Evolutionary conservation across 371 early-diverging fungal genomes (phyloP), one percentile per base, ranked within the genome.

Genomic region (Apophysomyces elegans): DNA sequence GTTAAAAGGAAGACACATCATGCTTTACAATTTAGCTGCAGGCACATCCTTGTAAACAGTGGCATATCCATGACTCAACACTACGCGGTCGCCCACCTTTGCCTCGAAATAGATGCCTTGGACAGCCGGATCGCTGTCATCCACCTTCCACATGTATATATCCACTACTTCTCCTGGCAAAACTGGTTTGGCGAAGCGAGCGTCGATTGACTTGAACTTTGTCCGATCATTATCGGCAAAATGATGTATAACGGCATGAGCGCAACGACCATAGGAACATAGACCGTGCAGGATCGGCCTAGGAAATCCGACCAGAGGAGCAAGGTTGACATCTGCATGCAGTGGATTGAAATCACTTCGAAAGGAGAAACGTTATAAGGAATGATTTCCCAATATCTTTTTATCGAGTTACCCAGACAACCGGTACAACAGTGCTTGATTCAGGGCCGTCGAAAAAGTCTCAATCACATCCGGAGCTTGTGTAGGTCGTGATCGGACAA

Each of bases 101-200:
- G 84, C 79, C 59, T 74, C 79, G 65, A 86, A 89, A 43, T 83
- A 75, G 54, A 88, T 67, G 32, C 75, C 80, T 32, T 75, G 74
- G 21, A 77, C 68, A 21, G 79, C 79, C 7, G 74, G 63, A 60
- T 71, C 70, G 4, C 65, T 68, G 12, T 62, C 72, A 16, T 65
- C 62, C n/a, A 85, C 84, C 65, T 84, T 84, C 91, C 90, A 90
- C 87, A 90, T 89, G 69, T 72, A 72, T 13, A 86, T 79, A 43
- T 76, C 78, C 2, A 90, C 76, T 1, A 84, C 84, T 65, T 87
- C 79, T 12, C 91, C 91, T 18, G 91, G 90, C 65, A 85, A 85
- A 2, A 91, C 91, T 7, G 90, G 91, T 12, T 81, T 75, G 7
- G 89, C 86, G 69, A 90, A 91, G 16, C 90, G 71, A n/a, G 85